Evolutionary conservation across 306 rosid species (phyloP).

Genomic region (Styphnolobium japonicum): DNA sequence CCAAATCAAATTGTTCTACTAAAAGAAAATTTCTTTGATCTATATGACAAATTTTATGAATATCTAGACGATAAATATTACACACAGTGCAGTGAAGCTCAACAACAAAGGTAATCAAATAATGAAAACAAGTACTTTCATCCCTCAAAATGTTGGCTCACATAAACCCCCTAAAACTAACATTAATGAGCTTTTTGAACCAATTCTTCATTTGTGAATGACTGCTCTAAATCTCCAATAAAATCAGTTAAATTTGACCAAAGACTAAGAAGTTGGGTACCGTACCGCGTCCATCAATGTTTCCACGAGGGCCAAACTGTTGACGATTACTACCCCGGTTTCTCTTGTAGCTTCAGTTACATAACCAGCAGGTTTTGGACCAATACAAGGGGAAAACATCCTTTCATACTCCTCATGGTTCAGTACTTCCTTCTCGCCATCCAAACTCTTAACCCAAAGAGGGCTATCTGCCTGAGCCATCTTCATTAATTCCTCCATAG

Average conservation of each 20-base stretch:
- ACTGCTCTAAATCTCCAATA: background rate
- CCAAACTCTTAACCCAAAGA: constrained; percentile 65
- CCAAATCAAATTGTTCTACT: background rate
- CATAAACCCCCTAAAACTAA: too few species aligned
- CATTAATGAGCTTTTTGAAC: background rate
- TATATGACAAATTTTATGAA: background rate
- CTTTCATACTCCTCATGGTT: constrained; percentile 66
- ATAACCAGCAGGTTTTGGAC: constrained; percentile 43
- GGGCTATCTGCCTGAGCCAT: constrained; percentile 58
- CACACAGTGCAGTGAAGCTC: background rate
- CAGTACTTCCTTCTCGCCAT: constrained; percentile 53
- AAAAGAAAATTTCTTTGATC: background rate
- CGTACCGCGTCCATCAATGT: constrained; percentile 71
- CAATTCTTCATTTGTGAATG: background rate
- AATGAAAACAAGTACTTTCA: too few species aligned
- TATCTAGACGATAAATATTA: background rate
- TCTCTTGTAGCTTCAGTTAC: constrained; percentile 68
- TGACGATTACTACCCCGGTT: constrained; percentile 42
- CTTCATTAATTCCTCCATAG: constrained; percentile 83
- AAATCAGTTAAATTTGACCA: background rate
- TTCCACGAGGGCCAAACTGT: constrained; percentile 59
- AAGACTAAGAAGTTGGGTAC: constrained; percentile 6
- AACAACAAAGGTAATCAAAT: too few species aligned
- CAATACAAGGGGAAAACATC: constrained; percentile 42
- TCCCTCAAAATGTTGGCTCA: too few species aligned